Percentiles rank a stretch among this genome's conserved stretches.
Conservation (phyloP, 139 green algal species). For the Coelastrella sp. region DNA sequence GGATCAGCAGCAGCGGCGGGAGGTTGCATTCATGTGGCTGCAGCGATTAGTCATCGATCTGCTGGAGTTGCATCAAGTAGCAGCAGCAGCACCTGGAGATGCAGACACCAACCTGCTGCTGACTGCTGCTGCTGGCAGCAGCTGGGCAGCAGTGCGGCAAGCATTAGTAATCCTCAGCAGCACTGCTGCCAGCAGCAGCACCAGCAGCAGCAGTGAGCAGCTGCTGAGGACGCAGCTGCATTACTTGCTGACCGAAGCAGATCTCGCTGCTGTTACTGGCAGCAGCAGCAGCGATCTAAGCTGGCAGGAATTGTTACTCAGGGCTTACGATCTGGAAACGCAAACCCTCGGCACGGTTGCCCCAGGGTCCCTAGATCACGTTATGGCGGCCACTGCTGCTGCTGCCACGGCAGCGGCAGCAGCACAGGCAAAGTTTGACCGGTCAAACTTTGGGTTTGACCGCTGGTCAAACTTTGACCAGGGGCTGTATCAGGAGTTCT, state of each 20-base stretch:
- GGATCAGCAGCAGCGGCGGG: constrained; percentile 33
- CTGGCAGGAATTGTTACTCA: constrained; percentile 30
- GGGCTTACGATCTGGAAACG: constrained; percentile 12
- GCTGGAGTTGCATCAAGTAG: constrained; percentile 10
- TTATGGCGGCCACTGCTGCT: constrained; percentile 3
- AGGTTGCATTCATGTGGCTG: constrained; percentile 41
- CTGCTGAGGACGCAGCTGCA: constrained; percentile 38
- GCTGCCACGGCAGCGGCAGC: background rate
- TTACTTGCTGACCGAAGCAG: constrained; percentile 10
- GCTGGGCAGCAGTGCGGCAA: constrained; percentile 30
- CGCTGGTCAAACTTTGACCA: constrained; percentile 18
- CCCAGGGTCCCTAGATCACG: background rate
- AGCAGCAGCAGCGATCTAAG: constrained; percentile 28
- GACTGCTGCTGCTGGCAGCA: constrained; percentile 22
- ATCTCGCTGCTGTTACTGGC: background rate
- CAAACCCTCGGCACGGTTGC: background rate
- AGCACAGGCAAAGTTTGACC: constrained; percentile 7
- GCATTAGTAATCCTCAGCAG: constrained; percentile 17
- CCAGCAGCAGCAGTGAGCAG: constrained; percentile 10
- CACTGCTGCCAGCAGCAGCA: background rate
- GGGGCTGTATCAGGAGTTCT: background rate
- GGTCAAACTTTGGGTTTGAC: background rate
- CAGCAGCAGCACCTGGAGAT: constrained; percentile 18
- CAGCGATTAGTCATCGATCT: constrained; percentile 14
- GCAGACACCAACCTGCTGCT: background rate